Evolutionary conservation across 495 filamentous ascomycete species (phyloP), one percentile per base, ranked within the genome.

Genomic region (Aspergillus wentii): DNA sequence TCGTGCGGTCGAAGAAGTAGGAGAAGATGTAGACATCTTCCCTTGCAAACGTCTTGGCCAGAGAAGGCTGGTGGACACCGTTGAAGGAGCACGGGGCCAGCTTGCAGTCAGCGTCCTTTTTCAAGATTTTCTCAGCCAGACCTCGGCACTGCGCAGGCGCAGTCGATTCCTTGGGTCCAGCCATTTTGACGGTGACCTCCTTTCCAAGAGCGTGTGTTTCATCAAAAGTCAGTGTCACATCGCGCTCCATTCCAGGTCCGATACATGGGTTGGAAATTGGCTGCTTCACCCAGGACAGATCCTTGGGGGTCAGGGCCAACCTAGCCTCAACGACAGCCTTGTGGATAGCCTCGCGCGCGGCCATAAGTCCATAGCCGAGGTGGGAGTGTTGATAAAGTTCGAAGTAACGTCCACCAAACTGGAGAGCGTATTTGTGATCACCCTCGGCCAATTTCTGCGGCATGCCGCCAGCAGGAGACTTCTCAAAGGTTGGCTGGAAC

Each of bases 341-440:
- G 66, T 95, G 86, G 40, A 97, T 82, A 18, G 87, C 72, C 19
- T 94, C 78, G 36, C 92, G 87, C 17, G 92, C 92, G 44, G 84
- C 76, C 89, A 95, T 98, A 35, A 98, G 81, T 53, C 92, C 92
- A 54, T 96, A 96, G 36, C 90, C 91, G 35, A 98, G 83, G 64
- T 98, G 94, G 17, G 90, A 95, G 66, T 98, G 89, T 66, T 98
- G 92, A 69, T 98, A 98, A n/a, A 98, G 80, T 30, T 81, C 75
- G 59, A 97, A 97, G 27, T 90, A 65, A 38, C 87, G 83, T 40
- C 90, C 92, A 44, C 91, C 90, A 45, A 95, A 97, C 27, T 80
- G 73, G 43, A 98, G 79, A 30, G 83, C 75, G 63, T 98, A 98
- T 65, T 95, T 96, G 75, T 98, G 94, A 58, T 97, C 94, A 46